Evolutionary conservation across 192 early-diverging fungal species (phyloP).

Genomic region (Dimargaris xerosporica): DNA sequence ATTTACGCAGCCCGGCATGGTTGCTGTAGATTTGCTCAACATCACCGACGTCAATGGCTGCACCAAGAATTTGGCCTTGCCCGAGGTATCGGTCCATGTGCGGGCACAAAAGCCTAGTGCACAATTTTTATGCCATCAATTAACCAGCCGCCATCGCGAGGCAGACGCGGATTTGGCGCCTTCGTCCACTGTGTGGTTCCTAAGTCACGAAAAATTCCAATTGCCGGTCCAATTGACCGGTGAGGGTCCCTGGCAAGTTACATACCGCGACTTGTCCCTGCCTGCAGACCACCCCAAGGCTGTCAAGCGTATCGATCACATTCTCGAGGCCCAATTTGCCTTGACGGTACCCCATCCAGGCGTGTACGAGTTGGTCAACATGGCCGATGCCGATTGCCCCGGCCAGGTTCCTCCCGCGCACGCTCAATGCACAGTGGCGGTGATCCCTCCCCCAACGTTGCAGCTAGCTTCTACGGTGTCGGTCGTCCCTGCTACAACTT

Average conservation of each 20-base stretch:
- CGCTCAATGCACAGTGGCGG: neutral
- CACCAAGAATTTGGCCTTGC: conserved; percentile 19
- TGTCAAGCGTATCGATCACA: neutral
- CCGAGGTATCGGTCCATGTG: conserved; percentile 16
- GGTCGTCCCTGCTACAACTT: neutral
- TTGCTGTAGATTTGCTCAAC: conserved; percentile 21
- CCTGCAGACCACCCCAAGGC: neutral
- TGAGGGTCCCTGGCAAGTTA: neutral
- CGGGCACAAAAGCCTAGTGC: conserved; percentile 12
- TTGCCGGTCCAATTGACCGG: neutral
- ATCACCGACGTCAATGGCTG: conserved; percentile 26
- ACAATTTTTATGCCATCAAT: neutral
- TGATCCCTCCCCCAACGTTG: neutral
- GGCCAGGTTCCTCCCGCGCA: neutral
- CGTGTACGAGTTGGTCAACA: neutral
- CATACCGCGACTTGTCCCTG: neutral
- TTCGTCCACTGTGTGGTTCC: neutral
- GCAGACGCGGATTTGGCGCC: neutral
- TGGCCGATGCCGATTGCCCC: neutral
- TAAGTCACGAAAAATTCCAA: neutral
- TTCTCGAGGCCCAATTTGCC: neutral
- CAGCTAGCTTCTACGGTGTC: neutral
- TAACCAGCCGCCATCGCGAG: neutral
- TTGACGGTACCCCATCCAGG: neutral
- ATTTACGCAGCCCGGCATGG: conserved; percentile 18